Evolutionary conservation across 306 rosid genomes (phyloP), one percentile per base, ranked within the genome.

Genomic region (Begonia loranthoides): DNA sequence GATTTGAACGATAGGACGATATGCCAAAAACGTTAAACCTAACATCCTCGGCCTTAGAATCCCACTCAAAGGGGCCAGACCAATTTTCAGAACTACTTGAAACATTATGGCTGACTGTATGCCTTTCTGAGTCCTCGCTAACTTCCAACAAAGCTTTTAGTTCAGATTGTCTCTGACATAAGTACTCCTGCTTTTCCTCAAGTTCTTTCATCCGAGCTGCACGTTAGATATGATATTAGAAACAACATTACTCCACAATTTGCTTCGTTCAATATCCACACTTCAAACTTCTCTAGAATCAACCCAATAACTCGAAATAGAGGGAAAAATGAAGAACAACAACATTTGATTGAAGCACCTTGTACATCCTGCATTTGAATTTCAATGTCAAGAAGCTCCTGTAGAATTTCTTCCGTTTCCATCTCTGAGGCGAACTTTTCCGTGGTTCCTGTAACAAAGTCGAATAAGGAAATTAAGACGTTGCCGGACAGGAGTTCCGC

Each of bases 11-110:
- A 66, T 82, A 89, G 15, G 80, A 41, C 10, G 95, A 71, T 79
- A 84, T 81, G 72, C 97, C 95, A 66, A 89, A 89, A 54, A 84
- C 57, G 48, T 89, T 89, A 58, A 89, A 72, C 60, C 87, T 70
- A 50, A 76, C 13, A 56, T 89, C 82, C 62, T 82, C 87, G 2
- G 89, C 97, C 71, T 69, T 56, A 57, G 93, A 75, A 75, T 89
- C 97, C 95, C 97, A 89, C 56, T 75, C 71, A 71, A 84, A 84
- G 51, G 67, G 9, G 12, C 84, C 84, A 65, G 76, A 73, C 97
- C 95, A 89, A 66, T 75, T 67, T 67, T 89, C 97, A 47, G 64
- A 71, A 6, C 62, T 14, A 34, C 61, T 65, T 3, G 84, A 65
- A 71, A 74, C 55, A 19, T 40, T 69, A 52, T 65, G 57, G 54